Percentiles rank a stretch among this genome's conserved stretches.
These are phyloP conservation scores for Cudoniella acicularis DNA, from an alignment of 495 filamentous ascomycete species.

Conservation along the genomic window DNA sequence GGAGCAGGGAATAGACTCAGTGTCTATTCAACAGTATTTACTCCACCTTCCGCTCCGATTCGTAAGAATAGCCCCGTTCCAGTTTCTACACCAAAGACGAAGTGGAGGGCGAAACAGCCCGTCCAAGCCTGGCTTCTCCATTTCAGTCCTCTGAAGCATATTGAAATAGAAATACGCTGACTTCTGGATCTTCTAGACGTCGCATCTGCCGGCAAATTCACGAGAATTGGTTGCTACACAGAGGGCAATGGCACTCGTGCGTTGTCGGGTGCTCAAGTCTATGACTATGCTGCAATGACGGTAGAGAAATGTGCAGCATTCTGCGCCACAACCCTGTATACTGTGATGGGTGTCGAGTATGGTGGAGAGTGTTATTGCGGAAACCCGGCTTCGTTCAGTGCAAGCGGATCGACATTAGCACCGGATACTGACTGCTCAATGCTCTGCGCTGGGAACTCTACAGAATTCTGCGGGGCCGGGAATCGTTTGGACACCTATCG, in stretches of 20 bases:
- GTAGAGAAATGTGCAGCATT: constrained; percentile 26
- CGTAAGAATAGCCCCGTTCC: no score
- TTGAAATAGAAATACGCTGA: no score
- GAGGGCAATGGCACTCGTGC: constrained; percentile 25
- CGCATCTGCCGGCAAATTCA: constrained; percentile 34
- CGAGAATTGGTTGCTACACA: constrained; percentile 39
- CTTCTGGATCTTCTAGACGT: no score
- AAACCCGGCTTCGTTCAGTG: constrained; percentile 1
- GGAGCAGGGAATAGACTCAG: constrained; percentile 36
- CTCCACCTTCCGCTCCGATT: constrained; percentile 6
- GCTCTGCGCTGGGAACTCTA: constrained; percentile 1
- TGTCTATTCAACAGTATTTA: constrained; percentile 27
- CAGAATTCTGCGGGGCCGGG: constrained; percentile 8
- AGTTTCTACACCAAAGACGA: no score
- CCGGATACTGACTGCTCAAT: constrained; percentile 4
- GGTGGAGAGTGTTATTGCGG: constrained; percentile 36
- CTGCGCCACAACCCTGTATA: constrained; percentile 26
- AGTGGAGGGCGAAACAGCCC: no score
- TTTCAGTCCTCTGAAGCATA: no score
- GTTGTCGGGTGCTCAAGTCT: constrained; percentile 36
- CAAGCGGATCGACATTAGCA: background rate
- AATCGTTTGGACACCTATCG: constrained; percentile 2
- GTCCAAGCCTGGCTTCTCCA: no score
- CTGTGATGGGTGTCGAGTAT: constrained; percentile 30
- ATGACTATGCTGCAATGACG: constrained; percentile 13